A percentile compares a stretch with the other conserved stretches of the same genome.
These are phyloP conservation scores for Penicillium paxilli DNA, from an alignment of 495 filamentous ascomycete species.

Conservation along the genomic window DNA sequence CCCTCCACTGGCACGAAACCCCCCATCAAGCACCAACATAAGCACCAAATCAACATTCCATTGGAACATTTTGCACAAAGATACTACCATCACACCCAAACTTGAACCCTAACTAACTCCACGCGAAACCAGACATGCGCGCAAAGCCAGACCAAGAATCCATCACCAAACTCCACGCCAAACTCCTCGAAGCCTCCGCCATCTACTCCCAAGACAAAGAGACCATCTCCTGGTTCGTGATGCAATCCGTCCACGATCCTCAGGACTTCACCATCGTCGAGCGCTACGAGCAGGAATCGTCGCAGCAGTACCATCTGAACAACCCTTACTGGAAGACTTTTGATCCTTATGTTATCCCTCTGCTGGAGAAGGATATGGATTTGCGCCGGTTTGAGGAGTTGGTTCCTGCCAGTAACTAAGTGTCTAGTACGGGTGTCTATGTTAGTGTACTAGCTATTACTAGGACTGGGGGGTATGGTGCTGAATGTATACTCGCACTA, in stretches of 20 bases:
- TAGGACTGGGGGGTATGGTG: no score
- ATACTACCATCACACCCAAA: no score
- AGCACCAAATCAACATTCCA: no score
- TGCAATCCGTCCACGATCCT: conserved; percentile 63
- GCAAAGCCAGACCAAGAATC: conserved; percentile 59
- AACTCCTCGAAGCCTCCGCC: conserved; percentile 64
- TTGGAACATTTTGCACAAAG: no score
- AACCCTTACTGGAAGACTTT: conserved; percentile 74
- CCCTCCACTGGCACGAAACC: no score
- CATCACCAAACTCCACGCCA: conserved; percentile 63
- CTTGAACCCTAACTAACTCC: no score
- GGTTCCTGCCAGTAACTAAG: conserved; percentile 12
- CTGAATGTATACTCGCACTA: no score
- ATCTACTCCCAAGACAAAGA: conserved; percentile 68
- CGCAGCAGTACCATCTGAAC: conserved; percentile 62
- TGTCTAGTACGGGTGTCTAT: background rate
- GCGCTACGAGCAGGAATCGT: conserved; percentile 58
- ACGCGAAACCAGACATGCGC: conserved; percentile 59
- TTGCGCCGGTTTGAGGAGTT: conserved; percentile 60
- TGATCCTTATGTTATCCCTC: conserved; percentile 62
- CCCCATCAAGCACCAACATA: no score
- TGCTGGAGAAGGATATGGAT: conserved; percentile 66
- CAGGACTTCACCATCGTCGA: conserved; percentile 71
- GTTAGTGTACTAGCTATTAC: no score
- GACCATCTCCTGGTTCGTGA: conserved; percentile 66